Evolutionary conservation across 768 basidiomycete species (phyloP).

Genomic region (Cystobasidium tubakii): DNA sequence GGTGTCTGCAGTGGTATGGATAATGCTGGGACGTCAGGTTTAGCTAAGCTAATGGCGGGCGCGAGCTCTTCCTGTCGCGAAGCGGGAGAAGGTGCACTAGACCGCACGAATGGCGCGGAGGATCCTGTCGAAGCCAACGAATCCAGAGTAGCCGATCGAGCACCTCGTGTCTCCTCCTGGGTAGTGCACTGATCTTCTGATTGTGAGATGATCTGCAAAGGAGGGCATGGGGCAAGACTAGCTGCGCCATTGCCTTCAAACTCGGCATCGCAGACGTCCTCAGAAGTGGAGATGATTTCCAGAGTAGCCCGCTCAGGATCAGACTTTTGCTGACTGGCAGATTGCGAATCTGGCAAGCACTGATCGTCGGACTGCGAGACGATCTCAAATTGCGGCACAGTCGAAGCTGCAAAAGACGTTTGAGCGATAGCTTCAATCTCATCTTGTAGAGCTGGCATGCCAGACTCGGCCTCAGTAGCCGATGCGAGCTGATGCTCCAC

Average conservation of each 20-base stretch:
- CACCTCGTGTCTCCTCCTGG: background rate
- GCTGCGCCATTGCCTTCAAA: background rate
- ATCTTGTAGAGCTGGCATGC: background rate
- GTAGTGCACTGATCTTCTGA: slow-evolving; percentile 6
- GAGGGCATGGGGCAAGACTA: background rate
- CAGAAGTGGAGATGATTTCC: slow-evolving; percentile 5
- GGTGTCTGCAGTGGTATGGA: background rate
- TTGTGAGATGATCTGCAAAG: background rate
- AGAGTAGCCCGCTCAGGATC: background rate
- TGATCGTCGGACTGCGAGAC: background rate
- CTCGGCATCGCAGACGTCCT: background rate
- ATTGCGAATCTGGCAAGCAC: background rate
- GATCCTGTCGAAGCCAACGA: slow-evolving; percentile 1
- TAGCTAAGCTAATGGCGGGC: background rate
- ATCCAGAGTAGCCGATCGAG: background rate
- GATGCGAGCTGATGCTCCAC: slow-evolving; percentile 10
- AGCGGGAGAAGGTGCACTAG: background rate
- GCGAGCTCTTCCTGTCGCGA: background rate
- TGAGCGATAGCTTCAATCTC: background rate
- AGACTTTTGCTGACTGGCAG: background rate
- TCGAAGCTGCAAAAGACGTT: background rate
- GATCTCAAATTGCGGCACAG: background rate
- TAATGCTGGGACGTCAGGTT: background rate
- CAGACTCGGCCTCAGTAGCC: background rate
- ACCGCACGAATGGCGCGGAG: background rate